Conservation (phyloP, 495 filamentous ascomycete genomes). For the Trichoderma parareesei region DNA sequence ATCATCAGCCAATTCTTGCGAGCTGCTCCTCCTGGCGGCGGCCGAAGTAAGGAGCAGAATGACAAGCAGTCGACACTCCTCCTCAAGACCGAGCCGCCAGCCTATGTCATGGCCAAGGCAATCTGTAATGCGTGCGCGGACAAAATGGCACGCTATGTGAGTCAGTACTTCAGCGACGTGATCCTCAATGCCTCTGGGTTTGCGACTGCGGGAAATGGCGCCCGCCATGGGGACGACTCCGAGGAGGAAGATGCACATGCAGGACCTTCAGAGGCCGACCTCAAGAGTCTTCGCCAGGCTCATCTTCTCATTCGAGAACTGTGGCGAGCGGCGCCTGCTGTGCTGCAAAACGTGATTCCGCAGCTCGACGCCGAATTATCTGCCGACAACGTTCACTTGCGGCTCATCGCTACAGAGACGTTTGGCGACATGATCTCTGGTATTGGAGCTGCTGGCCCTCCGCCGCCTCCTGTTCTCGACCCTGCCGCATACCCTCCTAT, state of each 20-base stretch:
- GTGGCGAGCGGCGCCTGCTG: constrained; percentile 83
- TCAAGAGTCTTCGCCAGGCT: constrained; percentile 81
- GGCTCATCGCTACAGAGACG: constrained; percentile 82
- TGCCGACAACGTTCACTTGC: constrained; percentile 78
- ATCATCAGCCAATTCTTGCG: constrained; percentile 93
- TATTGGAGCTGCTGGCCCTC: constrained; percentile 81
- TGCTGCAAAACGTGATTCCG: constrained; percentile 87
- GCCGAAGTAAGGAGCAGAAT: constrained; percentile 46
- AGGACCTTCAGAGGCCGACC: constrained; percentile 69
- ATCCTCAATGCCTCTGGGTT: constrained; percentile 76
- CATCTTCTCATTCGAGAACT: constrained; percentile 85
- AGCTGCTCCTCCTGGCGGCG: constrained; percentile 57
- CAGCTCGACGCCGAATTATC: constrained; percentile 89
- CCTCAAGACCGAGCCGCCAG: constrained; percentile 76
- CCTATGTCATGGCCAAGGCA: constrained; percentile 92
- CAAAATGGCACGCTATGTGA: constrained; percentile 87
- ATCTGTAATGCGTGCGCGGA: constrained; percentile 87
- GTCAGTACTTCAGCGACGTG: constrained; percentile 95
- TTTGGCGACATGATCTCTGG: constrained; percentile 89
- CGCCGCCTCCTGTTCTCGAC: constrained; percentile 62
- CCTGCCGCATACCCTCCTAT: constrained; percentile 72
- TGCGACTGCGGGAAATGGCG: constrained; percentile 39
- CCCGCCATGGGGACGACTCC: constrained; percentile 34
- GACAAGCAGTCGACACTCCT: constrained; percentile 64
- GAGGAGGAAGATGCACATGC: constrained; percentile 57